phyloP scores from a whole-genome alignment of 2,329 filamentous ascomycete species.

The Balansia obtecta region DNA sequence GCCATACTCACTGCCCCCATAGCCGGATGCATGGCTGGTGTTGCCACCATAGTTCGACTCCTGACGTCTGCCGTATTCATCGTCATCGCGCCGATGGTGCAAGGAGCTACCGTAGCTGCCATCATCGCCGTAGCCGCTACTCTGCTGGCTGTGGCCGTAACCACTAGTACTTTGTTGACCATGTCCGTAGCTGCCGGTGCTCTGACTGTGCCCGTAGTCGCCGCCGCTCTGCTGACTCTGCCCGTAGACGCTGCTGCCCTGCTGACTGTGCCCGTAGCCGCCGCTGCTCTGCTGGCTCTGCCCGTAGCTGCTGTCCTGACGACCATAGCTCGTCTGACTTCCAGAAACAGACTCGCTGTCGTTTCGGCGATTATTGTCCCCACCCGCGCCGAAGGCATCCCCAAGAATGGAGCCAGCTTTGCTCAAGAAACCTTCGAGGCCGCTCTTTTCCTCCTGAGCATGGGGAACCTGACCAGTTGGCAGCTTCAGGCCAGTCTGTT shows the following conservation, averaged over 20 bases:
- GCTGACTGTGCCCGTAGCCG: slow-evolving; percentile 46
- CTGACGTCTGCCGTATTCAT: slow-evolving; percentile 12
- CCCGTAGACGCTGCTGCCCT: slow-evolving; percentile 42
- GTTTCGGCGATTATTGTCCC: slow-evolving; percentile 40
- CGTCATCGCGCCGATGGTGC: background rate
- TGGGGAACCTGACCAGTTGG: slow-evolving; percentile 16
- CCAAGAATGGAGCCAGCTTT: slow-evolving; percentile 57
- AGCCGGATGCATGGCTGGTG: slow-evolving; percentile 9
- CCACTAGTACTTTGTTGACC: slow-evolving; percentile 16
- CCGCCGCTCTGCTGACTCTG: slow-evolving; percentile 41
- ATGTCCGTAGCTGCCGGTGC: slow-evolving; percentile 18
- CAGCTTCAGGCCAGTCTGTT: slow-evolving; percentile 32
- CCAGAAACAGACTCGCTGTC: slow-evolving; percentile 48
- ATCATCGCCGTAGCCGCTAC: slow-evolving; percentile 13
- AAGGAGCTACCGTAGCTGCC: too few species aligned
- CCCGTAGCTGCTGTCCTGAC: slow-evolving; percentile 42
- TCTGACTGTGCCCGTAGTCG: slow-evolving; percentile 39
- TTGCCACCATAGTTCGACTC: slow-evolving; percentile 9
- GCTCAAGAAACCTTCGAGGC: slow-evolving; percentile 58
- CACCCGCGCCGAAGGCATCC: slow-evolving; percentile 41
- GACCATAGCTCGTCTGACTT: slow-evolving; percentile 49
- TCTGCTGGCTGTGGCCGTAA: slow-evolving; percentile 12
- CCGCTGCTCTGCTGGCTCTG: slow-evolving; percentile 47
- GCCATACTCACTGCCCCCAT: slow-evolving; percentile 10
- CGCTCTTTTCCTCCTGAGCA: slow-evolving; percentile 45